Evolutionary conservation across 179 eudicot species (phyloP).

Genomic region (Heliamphora pulchella): DNA sequence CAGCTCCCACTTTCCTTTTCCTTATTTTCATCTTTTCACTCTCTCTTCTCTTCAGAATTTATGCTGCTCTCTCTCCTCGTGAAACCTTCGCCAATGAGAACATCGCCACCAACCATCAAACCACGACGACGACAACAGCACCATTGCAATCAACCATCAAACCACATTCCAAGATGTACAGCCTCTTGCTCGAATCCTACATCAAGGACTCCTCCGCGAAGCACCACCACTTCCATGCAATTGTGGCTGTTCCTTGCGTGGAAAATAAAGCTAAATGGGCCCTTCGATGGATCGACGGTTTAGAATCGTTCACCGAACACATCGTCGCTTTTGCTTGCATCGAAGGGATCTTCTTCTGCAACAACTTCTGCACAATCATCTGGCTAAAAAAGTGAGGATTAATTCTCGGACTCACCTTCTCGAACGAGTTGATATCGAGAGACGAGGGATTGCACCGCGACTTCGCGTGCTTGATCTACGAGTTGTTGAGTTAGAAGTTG

Average conservation of each 20-base stretch:
- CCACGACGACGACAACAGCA: too few species aligned
- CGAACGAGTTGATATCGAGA: constrained; percentile 74
- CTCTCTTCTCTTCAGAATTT: too few species aligned
- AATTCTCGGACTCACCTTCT: constrained; percentile 85
- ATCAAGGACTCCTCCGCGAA: constrained; percentile 59
- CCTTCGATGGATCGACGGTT: constrained; percentile 54
- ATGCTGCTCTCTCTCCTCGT: too few species aligned
- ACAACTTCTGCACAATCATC: constrained; percentile 69
- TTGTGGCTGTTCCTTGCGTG: constrained; percentile 64
- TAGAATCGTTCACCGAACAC: constrained; percentile 60
- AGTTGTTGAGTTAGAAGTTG: constrained; percentile 45
- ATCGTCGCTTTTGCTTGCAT: constrained; percentile 73
- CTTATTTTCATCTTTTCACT: too few species aligned
- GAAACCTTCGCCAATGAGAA: too few species aligned
- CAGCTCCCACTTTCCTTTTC: too few species aligned
- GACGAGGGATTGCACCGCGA: constrained; percentile 86
- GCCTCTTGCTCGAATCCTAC: constrained; percentile 54
- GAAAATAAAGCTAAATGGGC: constrained; percentile 74
- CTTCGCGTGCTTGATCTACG: constrained; percentile 66
- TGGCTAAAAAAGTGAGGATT: constrained; percentile 83
- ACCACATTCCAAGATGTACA: constrained; percentile 65
- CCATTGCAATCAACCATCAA: too few species aligned
- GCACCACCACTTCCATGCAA: constrained; percentile 47
- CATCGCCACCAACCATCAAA: too few species aligned
- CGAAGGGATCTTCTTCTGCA: constrained; percentile 74